A percentile compares a stretch with the other conserved stretches of the same genome.
phyloP scores from a whole-genome alignment of 208 protist species.

The Angomonas deanei region DNA sequence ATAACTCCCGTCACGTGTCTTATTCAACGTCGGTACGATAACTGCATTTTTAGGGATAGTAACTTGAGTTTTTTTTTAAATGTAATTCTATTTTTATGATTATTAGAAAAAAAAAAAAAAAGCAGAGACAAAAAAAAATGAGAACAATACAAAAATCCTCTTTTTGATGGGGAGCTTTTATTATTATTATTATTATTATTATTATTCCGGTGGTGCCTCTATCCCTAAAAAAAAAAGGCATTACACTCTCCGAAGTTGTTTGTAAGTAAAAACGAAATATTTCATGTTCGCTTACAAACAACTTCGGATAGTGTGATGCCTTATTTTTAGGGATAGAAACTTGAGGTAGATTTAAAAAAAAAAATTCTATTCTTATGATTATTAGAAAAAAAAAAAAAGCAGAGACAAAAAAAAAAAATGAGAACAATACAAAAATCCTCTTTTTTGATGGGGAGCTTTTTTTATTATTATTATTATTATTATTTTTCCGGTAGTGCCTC shows the following conservation, averaged over 20 bases:
- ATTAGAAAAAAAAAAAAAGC: slow-evolving; percentile 12
- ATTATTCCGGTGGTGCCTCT: neutral
- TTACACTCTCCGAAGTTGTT: no score
- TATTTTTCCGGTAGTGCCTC: neutral
- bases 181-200: neutral
- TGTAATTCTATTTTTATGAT: no score
- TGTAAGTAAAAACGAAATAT: no score
- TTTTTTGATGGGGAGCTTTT: neutral
- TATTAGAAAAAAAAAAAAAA: slow-evolving; percentile 5
- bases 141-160: neutral
- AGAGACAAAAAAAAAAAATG: neutral
- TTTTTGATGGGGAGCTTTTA: neutral
- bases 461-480: neutral
- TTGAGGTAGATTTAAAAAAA: neutral
- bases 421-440: neutral
- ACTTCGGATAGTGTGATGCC: no score
- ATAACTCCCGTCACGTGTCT: no score
- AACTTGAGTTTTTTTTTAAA: no score
- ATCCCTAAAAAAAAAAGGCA: no score
- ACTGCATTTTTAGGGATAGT: no score
- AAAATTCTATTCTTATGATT: slow-evolving; percentile 2
- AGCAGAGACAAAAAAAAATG: no score
- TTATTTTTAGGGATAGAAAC: no score
- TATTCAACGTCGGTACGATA: no score
- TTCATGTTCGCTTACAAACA: no score